Base-by-base conservation (phyloP, 352 stramenopile genomes). In the Phytophthora cryptogea region DNA sequence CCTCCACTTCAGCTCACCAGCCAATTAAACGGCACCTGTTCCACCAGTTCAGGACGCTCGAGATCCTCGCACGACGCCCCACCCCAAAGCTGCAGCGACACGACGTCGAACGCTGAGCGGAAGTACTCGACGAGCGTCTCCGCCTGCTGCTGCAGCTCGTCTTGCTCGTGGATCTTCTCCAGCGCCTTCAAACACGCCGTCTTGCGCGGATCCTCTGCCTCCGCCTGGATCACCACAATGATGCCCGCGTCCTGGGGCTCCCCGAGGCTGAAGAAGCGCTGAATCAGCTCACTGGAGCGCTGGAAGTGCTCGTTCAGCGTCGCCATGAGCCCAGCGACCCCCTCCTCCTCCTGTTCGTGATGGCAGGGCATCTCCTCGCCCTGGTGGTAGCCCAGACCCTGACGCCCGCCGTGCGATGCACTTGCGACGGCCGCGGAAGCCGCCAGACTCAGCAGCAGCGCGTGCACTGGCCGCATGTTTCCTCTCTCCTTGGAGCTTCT, bases 1-100 rank as follows among this genome's bases (percentile, higher is more conserved):
- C 6, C 14, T 54, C 20, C 23, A 49, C 46, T 44, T 55, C 54
- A 59, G 50, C 44, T 45, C 17, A 23, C 17, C 51, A 59, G 20
- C 43, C 16, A 63, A 50, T 47, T 39, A 32, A 8, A 31, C 36
- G 43, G 14, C 17, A 76, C 68, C 65, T 88, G 73, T 8, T 66
- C 50, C 5, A 73, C 43, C 1, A 88, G 46, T 17, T 58, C 57
- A 2, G 45, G 13, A 8, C 59, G 51, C 9, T 59, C 57, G 5
- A 89, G 66, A 40, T 83, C 76, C 0, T 88, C 69, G 23, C 82
- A 91, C 32, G 68, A 83, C 32, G 74, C 60, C 43, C 76, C 67
- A 26, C 79, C 68, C 48, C 70, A 58, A n/a, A 77, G 66, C 14
- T 76, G 61, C 8, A 85, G 32, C 42, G 76, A 73, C 23, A 87